A percentile compares a stretch with the other conserved stretches of the same genome.
phyloP scores from a whole-genome alignment of 2,329 filamentous ascomycete species.

The Ascochyta fabae region DNA sequence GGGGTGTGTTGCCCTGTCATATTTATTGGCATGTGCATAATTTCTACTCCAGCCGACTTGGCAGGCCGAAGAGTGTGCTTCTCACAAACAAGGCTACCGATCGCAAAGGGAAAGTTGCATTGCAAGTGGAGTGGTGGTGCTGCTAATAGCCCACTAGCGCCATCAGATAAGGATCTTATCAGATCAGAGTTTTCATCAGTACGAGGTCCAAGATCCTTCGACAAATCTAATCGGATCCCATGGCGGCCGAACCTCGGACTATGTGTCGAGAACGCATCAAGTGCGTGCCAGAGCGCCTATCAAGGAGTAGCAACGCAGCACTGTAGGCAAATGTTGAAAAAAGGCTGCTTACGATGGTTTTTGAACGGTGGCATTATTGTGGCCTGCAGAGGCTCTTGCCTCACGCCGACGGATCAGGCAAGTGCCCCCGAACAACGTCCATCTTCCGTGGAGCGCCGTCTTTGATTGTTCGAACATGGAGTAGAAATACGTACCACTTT shows the following conservation, averaged over 20 bases:
- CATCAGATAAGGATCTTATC: slow-evolving; percentile 4
- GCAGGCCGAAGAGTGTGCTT: not conserved
- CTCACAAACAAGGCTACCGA: not conserved
- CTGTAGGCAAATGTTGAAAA: not conserved
- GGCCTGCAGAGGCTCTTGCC: not conserved
- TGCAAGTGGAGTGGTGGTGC: slow-evolving; percentile 6
- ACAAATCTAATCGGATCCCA: not conserved
- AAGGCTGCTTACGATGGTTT: not conserved
- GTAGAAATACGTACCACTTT: not conserved
- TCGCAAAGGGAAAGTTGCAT: slow-evolving; percentile 7
- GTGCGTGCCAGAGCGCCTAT: not conserved
- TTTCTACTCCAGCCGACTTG: slow-evolving; percentile 5
- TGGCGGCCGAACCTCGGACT: not conserved
- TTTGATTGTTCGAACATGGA: not conserved
- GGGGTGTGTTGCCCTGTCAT: not conserved
- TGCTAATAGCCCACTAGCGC: not conserved
- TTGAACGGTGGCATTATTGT: slow-evolving; percentile 4
- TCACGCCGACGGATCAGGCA: not conserved
- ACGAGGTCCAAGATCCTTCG: not conserved
- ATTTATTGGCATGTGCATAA: not conserved
- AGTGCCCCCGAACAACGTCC: not conserved
- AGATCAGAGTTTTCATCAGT: slow-evolving; percentile 4
- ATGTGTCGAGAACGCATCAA: not conserved
- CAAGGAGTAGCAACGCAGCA: not conserved
- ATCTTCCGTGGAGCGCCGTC: not conserved